These are phyloP conservation scores for Camellia oleifera DNA, from an alignment of 179 eudicot species.

Conservation along the genomic window DNA sequence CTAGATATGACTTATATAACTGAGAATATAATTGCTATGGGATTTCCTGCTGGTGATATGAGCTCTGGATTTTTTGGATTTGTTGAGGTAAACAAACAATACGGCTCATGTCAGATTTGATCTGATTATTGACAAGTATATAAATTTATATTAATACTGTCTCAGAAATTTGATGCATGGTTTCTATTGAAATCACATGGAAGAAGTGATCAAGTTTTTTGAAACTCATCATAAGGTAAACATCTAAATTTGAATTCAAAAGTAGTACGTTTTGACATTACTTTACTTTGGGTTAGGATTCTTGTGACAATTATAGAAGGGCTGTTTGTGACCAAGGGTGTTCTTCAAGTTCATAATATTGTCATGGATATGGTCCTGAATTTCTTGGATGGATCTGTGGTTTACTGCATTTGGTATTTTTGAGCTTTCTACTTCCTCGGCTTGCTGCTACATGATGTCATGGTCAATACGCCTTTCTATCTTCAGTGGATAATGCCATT, in stretches of 20 bases:
- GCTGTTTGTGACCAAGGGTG: background rate
- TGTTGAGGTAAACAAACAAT: conserved; percentile 64
- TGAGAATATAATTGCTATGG: conserved; percentile 94
- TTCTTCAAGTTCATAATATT: background rate
- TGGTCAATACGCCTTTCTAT: background rate
- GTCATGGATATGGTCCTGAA: background rate
- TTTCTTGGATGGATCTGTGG: conserved; percentile 2
- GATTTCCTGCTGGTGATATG: conserved; percentile 98
- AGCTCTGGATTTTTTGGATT: conserved; percentile 95
- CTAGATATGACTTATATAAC: conserved; percentile 93
- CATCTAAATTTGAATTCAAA: conserved; percentile 1
- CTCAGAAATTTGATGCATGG: conserved; percentile 54
- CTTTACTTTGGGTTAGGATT: background rate
- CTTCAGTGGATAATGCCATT: background rate
- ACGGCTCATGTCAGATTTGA: background rate
- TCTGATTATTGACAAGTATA: background rate
- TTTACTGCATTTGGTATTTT: background rate
- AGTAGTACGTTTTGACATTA: background rate
- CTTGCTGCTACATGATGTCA: background rate
- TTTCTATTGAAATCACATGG: conserved; percentile 90
- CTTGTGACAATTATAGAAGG: background rate
- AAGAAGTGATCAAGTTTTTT: conserved; percentile 93
- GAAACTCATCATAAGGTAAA: conserved; percentile 90
- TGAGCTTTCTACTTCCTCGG: background rate
- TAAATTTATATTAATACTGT: conserved; percentile 3